Evolutionary conservation across 306 rosid species (phyloP).

Genomic region (Astragalus membranaceus): DNA sequence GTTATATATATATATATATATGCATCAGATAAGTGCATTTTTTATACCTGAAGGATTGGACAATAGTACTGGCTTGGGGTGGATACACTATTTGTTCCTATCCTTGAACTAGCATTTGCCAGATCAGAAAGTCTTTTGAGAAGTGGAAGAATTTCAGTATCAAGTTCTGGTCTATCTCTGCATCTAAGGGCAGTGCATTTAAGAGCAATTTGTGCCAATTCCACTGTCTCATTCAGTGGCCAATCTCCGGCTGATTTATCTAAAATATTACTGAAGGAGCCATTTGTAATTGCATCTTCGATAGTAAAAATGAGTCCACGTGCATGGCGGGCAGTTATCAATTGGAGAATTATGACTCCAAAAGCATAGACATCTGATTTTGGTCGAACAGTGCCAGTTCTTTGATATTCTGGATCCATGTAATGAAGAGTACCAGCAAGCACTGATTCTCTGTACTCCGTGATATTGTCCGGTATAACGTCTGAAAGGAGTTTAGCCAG

Average conservation of each 20-base stretch:
- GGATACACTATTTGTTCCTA: conserved; percentile 24
- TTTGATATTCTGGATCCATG: conserved; percentile 98
- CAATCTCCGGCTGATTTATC: conserved; percentile 75
- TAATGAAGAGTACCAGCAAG: conserved; percentile 87
- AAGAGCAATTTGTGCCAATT: conserved; percentile 60
- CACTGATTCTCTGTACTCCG: conserved; percentile 76
- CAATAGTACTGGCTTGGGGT: conserved; percentile 82
- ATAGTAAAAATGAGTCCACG: conserved; percentile 45
- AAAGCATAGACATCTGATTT: conserved; percentile 90
- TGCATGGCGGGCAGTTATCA: conserved; percentile 64
- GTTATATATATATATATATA: no score
- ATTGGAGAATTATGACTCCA: conserved; percentile 70
- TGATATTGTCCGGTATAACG: conserved; percentile 67
- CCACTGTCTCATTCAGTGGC: conserved; percentile 72
- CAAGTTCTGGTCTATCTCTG: conserved; percentile 96
- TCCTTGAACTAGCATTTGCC: conserved; percentile 46
- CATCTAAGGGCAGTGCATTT: conserved; percentile 74
- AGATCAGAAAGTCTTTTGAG: conserved; percentile 49
- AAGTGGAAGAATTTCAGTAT: conserved; percentile 75
- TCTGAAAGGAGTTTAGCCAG: conserved; percentile 74
- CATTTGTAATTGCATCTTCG: conserved; percentile 61
- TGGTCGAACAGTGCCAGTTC: conserved; percentile 86
- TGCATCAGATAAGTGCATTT: not conserved
- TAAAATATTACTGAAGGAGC: conserved; percentile 46
- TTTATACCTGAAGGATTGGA: conserved; percentile 87